Percentiles rank a stretch among this genome's conserved stretches.
These are phyloP conservation scores for Aspergillus proliferans DNA, from an alignment of 2,329 filamentous ascomycete genomes.

Conservation along the genomic window DNA sequence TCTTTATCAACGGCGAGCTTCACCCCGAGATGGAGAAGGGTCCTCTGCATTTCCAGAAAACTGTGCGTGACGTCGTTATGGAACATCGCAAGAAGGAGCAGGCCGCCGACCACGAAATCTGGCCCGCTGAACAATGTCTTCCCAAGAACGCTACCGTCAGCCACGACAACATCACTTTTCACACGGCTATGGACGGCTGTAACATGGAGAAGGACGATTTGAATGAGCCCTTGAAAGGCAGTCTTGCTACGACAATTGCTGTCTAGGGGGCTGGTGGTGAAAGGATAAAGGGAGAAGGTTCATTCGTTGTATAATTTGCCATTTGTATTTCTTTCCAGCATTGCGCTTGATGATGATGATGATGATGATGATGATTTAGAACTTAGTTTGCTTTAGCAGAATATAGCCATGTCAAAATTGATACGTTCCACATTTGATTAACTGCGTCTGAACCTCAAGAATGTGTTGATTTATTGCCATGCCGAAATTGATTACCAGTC, in stretches of 20 bases:
- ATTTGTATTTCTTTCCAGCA: background rate
- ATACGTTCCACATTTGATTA: background rate
- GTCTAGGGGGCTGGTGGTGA: background rate
- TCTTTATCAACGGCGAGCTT: slow-evolving; percentile 58
- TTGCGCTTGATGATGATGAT: background rate
- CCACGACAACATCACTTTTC: background rate
- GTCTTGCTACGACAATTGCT: background rate
- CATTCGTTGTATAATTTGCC: background rate
- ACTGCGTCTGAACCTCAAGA: background rate
- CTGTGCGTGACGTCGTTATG: slow-evolving; percentile 42
- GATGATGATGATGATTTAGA: background rate
- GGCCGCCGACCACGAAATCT: slow-evolving; percentile 42
- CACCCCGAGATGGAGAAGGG: slow-evolving; percentile 56
- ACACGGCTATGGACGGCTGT: background rate
- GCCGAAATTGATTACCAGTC: too few relatives aligned
- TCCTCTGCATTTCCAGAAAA: slow-evolving; percentile 50
- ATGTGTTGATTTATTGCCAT: background rate
- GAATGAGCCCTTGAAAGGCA: background rate
- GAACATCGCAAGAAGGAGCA: slow-evolving; percentile 44
- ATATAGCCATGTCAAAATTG: background rate
- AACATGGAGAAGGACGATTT: background rate
- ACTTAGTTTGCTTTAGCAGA: background rate
- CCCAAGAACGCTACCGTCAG: background rate
- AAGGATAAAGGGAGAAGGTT: background rate
- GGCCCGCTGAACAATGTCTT: slow-evolving; percentile 32